Evolutionary conservation across 345 rosid species (phyloP).

Genomic region (Populus pruinosa): DNA sequence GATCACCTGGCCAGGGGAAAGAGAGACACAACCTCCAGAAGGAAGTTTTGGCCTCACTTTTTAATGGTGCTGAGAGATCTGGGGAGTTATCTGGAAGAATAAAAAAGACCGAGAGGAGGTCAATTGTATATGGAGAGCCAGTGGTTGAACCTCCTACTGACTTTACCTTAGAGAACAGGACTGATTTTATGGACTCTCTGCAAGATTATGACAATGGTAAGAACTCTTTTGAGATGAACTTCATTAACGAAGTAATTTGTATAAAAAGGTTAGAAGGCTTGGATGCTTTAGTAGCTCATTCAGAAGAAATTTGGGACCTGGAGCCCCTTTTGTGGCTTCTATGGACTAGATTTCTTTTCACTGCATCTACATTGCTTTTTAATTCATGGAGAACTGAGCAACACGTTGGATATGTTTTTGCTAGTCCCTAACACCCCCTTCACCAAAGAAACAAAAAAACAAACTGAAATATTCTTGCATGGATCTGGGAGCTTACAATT

Average conservation of each 20-base stretch:
- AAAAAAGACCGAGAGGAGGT: slow-evolving; percentile 21
- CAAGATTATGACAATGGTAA: slow-evolving; percentile 33
- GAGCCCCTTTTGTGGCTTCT: not conserved
- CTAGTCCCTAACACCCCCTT: not conserved
- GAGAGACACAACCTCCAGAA: slow-evolving; percentile 37
- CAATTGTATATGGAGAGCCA: slow-evolving; percentile 26
- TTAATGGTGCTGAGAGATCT: slow-evolving; percentile 32
- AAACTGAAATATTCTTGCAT: not conserved
- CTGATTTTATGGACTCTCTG: slow-evolving; percentile 3
- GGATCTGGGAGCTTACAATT: not conserved
- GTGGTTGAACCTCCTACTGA: slow-evolving; percentile 38
- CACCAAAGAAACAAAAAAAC: not conserved
- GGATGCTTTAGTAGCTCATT: not conserved
- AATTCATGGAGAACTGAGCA: not conserved
- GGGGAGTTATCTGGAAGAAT: slow-evolving; percentile 32
- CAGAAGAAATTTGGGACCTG: not conserved
- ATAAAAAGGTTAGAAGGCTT: slow-evolving; percentile 1
- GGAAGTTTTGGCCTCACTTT: slow-evolving; percentile 48
- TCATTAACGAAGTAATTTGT: not conserved
- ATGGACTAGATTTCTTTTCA: not conserved
- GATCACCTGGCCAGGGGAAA: slow-evolving; percentile 15
- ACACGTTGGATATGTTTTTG: not conserved
- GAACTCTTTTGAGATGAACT: slow-evolving; percentile 1
- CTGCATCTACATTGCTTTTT: not conserved
- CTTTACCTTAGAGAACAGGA: slow-evolving; percentile 19